These are phyloP conservation scores for Linum tenue DNA, from an alignment of 345 rosid genomes.

Conservation along the genomic window DNA sequence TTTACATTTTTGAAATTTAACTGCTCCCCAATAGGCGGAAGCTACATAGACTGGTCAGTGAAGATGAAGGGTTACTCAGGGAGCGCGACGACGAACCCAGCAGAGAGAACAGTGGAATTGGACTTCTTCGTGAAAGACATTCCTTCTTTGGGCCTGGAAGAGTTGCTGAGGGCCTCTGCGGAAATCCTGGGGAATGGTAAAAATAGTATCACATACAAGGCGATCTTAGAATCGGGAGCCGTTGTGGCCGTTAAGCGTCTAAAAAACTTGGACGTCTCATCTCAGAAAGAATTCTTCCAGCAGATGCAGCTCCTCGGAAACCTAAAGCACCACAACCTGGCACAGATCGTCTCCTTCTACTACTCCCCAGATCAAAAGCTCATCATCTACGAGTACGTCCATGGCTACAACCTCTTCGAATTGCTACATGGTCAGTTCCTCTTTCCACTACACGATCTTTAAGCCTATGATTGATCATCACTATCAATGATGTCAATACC, in stretches of 20 bases:
- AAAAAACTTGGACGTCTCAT: conserved; percentile 22
- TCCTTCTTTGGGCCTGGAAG: conserved; percentile 42
- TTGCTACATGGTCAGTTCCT: conserved; percentile 42
- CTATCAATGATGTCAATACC: no score
- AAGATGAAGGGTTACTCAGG: conserved; percentile 13
- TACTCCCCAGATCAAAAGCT: conserved; percentile 47
- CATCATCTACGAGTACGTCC: conserved; percentile 36
- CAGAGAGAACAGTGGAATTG: conserved; percentile 34
- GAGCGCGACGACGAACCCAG: conserved; percentile 25
- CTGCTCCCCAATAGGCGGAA: not conserved
- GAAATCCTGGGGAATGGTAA: conserved; percentile 42
- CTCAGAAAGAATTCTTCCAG: conserved; percentile 38
- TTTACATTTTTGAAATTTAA: not conserved
- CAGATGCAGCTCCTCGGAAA: conserved; percentile 49
- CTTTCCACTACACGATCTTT: not conserved
- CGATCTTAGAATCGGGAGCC: conserved; percentile 37
- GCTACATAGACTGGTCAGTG: conserved; percentile 11
- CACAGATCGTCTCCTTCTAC: conserved; percentile 38
- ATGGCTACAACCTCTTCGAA: conserved; percentile 35
- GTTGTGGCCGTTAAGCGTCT: conserved; percentile 40
- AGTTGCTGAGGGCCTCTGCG: conserved; percentile 48
- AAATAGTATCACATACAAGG: conserved; percentile 39
- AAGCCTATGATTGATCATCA: no score
- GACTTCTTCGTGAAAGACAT: conserved; percentile 32
- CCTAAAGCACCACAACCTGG: conserved; percentile 38